A percentile compares a stretch with the other conserved stretches of the same genome.
Evolutionary conservation across 257 asterid genomes (phyloP).

Genomic region (Lithospermum erythrorhizon): DNA sequence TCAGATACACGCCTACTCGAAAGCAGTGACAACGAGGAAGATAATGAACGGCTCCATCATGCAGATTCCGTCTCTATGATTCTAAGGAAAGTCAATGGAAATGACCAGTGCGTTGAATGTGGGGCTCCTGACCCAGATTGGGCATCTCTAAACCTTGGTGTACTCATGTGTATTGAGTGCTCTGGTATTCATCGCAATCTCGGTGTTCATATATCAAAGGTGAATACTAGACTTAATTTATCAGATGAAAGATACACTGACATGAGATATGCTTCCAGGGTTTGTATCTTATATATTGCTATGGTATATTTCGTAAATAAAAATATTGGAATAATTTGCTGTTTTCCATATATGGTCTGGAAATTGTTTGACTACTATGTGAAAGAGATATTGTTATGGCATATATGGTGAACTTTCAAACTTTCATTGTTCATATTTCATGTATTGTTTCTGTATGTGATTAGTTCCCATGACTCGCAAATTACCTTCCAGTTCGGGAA

Average conservation of each 20-base stretch:
- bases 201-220: constrained; percentile 98
- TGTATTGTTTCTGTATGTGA: too few species aligned
- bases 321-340: background rate
- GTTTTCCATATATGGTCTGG: background rate
- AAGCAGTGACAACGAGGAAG: constrained; percentile 29
- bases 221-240: constrained; percentile 9
- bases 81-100: constrained; percentile 75
- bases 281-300: background rate
- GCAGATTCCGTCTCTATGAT: constrained; percentile 58
- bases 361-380: background rate
- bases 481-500: too few species aligned
- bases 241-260: background rate
- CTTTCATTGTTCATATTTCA: background rate
- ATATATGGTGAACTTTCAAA: background rate
- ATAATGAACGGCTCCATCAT: constrained; percentile 31
- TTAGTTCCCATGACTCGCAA: too few species aligned
- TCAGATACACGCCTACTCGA: constrained; percentile 24
- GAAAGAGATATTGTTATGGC: background rate
- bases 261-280: background rate
- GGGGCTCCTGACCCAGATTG: constrained; percentile 81
- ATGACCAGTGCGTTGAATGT: constrained; percentile 86
- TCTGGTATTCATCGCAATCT: constrained; percentile 98
- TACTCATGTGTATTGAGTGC: constrained; percentile 93
- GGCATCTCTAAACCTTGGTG: constrained; percentile 96
- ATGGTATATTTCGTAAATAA: too few species aligned